Base-by-base conservation (phyloP, 805 yeast genomes). In the Suhomyces xylopsoci region DNA sequence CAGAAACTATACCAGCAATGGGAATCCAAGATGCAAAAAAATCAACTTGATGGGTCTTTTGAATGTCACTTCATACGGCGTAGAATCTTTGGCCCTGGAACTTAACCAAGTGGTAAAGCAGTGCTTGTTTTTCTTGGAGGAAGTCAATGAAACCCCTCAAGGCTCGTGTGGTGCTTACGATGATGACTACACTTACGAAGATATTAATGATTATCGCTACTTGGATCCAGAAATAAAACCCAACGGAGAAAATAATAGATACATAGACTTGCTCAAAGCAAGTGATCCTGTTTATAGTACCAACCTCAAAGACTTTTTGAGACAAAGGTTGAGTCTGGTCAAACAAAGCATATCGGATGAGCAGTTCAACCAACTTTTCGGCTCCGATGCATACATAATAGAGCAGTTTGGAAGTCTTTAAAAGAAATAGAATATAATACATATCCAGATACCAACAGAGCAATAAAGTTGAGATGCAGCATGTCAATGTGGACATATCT, bases 1-100 rank as follows among this genome's bases (percentile, higher is more conserved):
- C 55, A 71, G 74, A 26, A 64, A 66, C 57, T 69, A 71, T 57
- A 68, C 64, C 52, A 81, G 81, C 54, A 79, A 88, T 52, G 88
- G 87, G 42, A 90, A 85, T 60, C 92, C 96, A 0, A 78, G 89
- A 54, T 82, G 83, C 58, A 82, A 87, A 55, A 93, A 93, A 66
- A 71, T 86, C 49, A 83, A 81, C 57, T 70, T 84, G 3, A 65
- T 89, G 53, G 94, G 89, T 0, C 65, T 88, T 7, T 70, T 86
- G 3, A 69, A 84, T 9, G 59, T 87, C 48, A 58, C 81, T 10
- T 67, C 77, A 25, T 48, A 17, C 26, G 44, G 22, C n/a, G 51
- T 48, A 5, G 19, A 25, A 14, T 34, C 42, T 3, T 34, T 47
- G 30, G 30, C 30, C 9, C 17, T 14, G 14, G 43, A 47, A 47